These are phyloP conservation scores for Trichoderma sp. DNA, from an alignment of 2,329 filamentous ascomycete genomes.

Conservation along the genomic window DNA sequence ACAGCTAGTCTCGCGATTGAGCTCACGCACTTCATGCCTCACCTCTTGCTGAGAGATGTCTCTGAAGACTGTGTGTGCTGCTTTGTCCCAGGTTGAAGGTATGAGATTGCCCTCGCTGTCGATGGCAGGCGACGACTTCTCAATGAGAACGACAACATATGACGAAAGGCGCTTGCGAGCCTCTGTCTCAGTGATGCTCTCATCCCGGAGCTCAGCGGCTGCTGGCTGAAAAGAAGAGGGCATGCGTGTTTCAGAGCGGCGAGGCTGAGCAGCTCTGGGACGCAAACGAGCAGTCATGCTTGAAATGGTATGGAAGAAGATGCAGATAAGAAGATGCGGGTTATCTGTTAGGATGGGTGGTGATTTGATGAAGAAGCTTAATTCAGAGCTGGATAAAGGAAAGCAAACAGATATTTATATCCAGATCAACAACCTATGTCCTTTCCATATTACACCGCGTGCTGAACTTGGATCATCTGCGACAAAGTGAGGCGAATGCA, in stretches of 20 bases:
- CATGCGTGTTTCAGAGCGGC: background rate
- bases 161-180: slow-evolving; percentile 47
- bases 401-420: background rate
- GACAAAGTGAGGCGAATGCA: background rate
- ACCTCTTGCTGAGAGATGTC: slow-evolving; percentile 47
- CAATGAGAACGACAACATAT: slow-evolving; percentile 48
- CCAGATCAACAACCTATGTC: background rate
- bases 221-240: background rate
- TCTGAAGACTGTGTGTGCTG: slow-evolving; percentile 40
- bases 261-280: background rate
- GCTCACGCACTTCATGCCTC: slow-evolving; percentile 42
- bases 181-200: slow-evolving; percentile 44
- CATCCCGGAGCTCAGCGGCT: slow-evolving; percentile 44
- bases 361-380: background rate
- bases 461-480: background rate
- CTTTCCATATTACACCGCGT: background rate
- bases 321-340: background rate
- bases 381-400: background rate
- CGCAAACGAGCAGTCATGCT: background rate
- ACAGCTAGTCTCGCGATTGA: slow-evolving; percentile 39
- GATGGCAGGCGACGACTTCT: slow-evolving; percentile 44
- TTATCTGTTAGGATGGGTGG: background rate
- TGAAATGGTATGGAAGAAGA: background rate
- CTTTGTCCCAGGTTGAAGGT: slow-evolving; percentile 48
- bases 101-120: slow-evolving; percentile 44